phyloP scores from a whole-genome alignment of 768 basidiomycete genomes.

The Bullera alba region DNA sequence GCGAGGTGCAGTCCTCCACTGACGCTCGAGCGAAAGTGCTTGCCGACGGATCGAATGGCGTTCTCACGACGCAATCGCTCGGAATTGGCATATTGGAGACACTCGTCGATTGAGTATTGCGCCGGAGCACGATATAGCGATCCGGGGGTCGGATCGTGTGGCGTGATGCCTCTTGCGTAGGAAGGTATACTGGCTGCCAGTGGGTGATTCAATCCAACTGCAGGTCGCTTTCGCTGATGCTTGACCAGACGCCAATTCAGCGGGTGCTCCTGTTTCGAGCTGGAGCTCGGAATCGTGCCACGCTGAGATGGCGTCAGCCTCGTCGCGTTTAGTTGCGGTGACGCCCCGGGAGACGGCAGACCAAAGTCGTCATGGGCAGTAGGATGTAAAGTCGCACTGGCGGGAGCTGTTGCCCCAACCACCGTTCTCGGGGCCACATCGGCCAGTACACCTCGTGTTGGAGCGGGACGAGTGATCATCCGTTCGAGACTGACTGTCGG shows the following conservation, averaged over 20 bases:
- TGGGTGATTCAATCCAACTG: slow-evolving; percentile 8
- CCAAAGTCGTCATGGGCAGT: slow-evolving; percentile 27
- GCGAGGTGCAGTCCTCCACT: slow-evolving; percentile 8
- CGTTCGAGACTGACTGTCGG: too few relatives aligned
- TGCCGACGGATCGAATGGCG: slow-evolving; percentile 44
- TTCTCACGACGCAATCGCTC: slow-evolving; percentile 39
- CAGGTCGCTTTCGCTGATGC: slow-evolving; percentile 6
- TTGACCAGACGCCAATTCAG: slow-evolving; percentile 38
- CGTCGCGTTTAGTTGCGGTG: neutral
- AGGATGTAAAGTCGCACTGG: slow-evolving; percentile 8
- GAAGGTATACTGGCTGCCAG: slow-evolving; percentile 27
- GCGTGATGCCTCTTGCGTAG: slow-evolving; percentile 10
- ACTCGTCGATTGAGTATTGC: slow-evolving; percentile 27
- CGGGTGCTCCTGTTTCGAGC: slow-evolving; percentile 27
- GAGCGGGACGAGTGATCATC: too few relatives aligned
- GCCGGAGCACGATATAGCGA: slow-evolving; percentile 8
- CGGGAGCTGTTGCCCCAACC: too few relatives aligned
- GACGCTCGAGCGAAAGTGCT: slow-evolving; percentile 18
- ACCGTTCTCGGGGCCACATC: too few relatives aligned
- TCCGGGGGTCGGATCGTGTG: slow-evolving; percentile 15
- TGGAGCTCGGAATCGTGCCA: too few relatives aligned
- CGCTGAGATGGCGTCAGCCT: neutral
- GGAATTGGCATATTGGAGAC: slow-evolving; percentile 30
- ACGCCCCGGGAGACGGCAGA: slow-evolving; percentile 1
- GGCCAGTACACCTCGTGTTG: too few relatives aligned